phyloP scores from a whole-genome alignment of 192 early-diverging fungal genomes.

The Physocladia obscura region DNA sequence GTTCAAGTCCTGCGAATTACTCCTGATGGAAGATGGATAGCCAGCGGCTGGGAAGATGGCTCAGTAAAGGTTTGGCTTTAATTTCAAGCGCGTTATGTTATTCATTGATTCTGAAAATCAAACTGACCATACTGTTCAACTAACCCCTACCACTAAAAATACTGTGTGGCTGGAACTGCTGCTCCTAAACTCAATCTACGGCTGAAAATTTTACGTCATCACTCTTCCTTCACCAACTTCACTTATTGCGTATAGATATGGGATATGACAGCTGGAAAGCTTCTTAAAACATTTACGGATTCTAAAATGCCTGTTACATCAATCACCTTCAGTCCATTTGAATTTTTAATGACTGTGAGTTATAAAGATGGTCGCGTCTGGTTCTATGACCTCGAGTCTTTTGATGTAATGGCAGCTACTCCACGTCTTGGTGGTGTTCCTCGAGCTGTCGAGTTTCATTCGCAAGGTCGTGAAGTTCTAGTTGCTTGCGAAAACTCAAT shows the following conservation, averaged over 20 bases:
- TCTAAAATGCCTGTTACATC: constrained; percentile 39
- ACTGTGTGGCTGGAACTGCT: too few relatives aligned
- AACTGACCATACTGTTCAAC: too few relatives aligned
- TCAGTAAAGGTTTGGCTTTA: constrained; percentile 44
- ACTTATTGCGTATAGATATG: constrained; percentile 42
- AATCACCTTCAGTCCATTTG: constrained; percentile 57
- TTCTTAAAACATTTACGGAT: constrained; percentile 44
- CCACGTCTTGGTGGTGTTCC: constrained; percentile 12
- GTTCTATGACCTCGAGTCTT: constrained; percentile 58
- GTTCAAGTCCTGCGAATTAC: constrained; percentile 47
- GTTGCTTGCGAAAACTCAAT: constrained; percentile 42
- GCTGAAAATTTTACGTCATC: too few relatives aligned
- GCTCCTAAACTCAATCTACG: too few relatives aligned
- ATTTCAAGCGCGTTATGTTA: too few relatives aligned
- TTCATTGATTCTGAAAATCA: too few relatives aligned
- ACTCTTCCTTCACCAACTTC: too few relatives aligned
- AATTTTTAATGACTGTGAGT: constrained; percentile 53
- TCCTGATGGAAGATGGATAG: constrained; percentile 65
- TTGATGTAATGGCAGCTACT: constrained; percentile 44
- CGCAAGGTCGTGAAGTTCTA: constrained; percentile 45
- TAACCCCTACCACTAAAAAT: too few relatives aligned
- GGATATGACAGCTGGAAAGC: constrained; percentile 62
- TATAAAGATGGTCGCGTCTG: constrained; percentile 43
- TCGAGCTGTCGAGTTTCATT: constrained; percentile 42
- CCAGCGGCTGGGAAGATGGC: constrained; percentile 45